Conservation (phyloP, 225 moss, liverwort and hornwort genomes). For the Pseudisothecium myosuroides region DNA sequence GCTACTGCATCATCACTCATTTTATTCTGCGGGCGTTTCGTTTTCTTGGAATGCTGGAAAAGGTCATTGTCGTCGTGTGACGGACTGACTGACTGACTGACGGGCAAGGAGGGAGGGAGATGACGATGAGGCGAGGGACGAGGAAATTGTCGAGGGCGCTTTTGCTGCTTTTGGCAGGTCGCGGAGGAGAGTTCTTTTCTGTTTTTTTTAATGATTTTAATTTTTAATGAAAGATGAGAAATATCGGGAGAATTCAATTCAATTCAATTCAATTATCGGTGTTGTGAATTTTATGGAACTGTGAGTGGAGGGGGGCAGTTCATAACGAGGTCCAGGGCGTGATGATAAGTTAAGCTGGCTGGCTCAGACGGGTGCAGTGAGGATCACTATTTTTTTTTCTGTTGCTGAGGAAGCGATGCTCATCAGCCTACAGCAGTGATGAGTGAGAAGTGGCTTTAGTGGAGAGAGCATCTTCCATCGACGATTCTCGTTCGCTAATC, state of each 20-base stretch:
- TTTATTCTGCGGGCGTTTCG: background rate
- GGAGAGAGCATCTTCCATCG: slow-evolving; percentile 24
- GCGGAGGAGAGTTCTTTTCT: background rate
- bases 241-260: background rate
- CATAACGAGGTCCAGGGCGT: background rate
- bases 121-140: background rate
- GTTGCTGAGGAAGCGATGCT: background rate
- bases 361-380: background rate
- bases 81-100: background rate
- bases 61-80: slow-evolving; percentile 1
- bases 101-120: background rate
- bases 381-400: background rate
- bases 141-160: slow-evolving; percentile 1
- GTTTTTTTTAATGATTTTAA: background rate
- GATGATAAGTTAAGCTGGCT: slow-evolving; percentile 1
- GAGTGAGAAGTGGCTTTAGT: slow-evolving; percentile 2
- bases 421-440: slow-evolving; percentile 1
- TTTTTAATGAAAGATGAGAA: no score
- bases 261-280: background rate
- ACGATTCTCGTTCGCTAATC: slow-evolving; percentile 16
- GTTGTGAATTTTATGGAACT: slow-evolving; percentile 1
- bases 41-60: slow-evolving; percentile 16
- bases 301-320: background rate
- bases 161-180: background rate
- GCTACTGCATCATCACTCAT: background rate